Conservation (phyloP, 176 grass and related monocot species). For the Aegilops tauschii region DNA sequence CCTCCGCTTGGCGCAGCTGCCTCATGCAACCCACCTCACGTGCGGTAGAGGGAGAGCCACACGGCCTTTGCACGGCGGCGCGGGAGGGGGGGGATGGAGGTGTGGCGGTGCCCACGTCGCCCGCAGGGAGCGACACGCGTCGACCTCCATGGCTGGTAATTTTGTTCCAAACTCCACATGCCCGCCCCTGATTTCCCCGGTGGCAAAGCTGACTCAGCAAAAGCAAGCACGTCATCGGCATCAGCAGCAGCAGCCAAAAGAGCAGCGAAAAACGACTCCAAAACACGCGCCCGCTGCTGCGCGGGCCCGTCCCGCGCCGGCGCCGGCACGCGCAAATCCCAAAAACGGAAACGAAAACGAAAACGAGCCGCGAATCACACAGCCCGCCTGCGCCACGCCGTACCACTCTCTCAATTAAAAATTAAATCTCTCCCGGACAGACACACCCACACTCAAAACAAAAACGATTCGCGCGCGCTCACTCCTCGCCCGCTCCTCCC, state of each 20-base stretch:
- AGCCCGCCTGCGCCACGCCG: neutral
- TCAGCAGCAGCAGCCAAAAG: neutral
- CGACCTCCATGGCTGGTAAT: no score
- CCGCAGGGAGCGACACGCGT: no score
- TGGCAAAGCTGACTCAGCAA: neutral
- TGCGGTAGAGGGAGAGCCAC: no score
- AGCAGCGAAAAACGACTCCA: neutral
- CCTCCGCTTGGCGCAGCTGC: no score
- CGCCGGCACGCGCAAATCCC: neutral
- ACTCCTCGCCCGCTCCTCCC: neutral
- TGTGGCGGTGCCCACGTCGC: no score
- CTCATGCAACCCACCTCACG: no score
- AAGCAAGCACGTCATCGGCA: neutral
- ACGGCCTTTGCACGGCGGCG: no score
- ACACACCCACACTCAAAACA: neutral
- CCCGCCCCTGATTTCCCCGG: neutral
- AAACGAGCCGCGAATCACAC: neutral
- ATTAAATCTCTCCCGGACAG: neutral
- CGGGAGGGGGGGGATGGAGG: no score
- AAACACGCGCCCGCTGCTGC: neutral
- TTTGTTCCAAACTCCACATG: no score
- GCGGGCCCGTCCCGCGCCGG: slow-evolving; percentile 10
- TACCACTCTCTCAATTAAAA: neutral
- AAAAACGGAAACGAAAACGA: neutral
- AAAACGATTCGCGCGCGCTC: slow-evolving; percentile 28